Evolutionary conservation across 2,329 filamentous ascomycete genomes (phyloP), one percentile per base, ranked within the genome.

Genomic region (Fusarium nanum): DNA sequence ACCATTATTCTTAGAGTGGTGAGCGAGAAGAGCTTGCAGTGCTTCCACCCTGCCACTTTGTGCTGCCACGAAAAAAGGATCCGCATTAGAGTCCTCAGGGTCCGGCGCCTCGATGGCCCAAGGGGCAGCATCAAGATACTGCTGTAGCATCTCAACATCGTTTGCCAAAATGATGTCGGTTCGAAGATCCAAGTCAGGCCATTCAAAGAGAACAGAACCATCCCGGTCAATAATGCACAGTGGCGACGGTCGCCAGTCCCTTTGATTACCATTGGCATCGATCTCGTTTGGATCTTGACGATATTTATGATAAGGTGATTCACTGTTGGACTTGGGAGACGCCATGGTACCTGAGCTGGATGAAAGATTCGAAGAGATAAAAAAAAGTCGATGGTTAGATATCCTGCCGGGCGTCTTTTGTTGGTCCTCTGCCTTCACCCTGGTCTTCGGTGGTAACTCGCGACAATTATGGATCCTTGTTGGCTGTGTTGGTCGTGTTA

Each of bases 31-130:
- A 0, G 0, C 0, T 37, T 37, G 32, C 32, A 37, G 32, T 11
- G 32, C 32, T 37, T 37, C 0, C 0, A 37, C 16, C 32, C 32
- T 18, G 16, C 32, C 32, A 11, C 32, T 37, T 0, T 37, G 32
- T 1, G 32, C 32, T 11, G 32, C 32, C 9, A 37, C 32, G 16
- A 37, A 37, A 0, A 37, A 37, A 1, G 32, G 32, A 11, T 37
- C 32, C 7, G 4, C 0, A 0, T 7, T 37, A 18, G 0, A 0
- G 32, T 18, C 32, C 1, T 6, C 9, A 37, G 0, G 5, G 32
- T 3, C 32, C 16, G 32, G 16, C 3, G 0, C 0, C 32, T 18
- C 32, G 0, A 37, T 37, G 9, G 32, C 16, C 32, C 32, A 37
- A 18, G 32, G 5, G 5, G 32, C 32, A 37, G 32, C 32, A 37